These are phyloP conservation scores for Teunomyces lycoperdinae DNA, from an alignment of 805 yeast genomes.

Conservation along the genomic window DNA sequence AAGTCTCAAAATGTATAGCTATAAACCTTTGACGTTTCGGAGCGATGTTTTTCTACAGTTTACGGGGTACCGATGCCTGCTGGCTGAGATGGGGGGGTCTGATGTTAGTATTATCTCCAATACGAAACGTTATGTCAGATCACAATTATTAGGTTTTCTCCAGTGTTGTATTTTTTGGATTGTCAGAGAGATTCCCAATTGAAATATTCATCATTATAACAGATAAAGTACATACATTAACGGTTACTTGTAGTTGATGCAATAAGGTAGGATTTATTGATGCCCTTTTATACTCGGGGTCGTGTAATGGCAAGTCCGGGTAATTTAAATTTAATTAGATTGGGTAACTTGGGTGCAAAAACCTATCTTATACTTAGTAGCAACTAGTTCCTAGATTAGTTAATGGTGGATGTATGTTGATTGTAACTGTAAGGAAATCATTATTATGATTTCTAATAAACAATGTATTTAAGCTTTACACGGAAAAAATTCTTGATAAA, in stretches of 20 bases:
- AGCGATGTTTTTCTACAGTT: not conserved
- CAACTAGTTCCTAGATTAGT: not conserved
- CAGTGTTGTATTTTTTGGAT: conserved; percentile 14
- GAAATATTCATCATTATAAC: conserved; percentile 23
- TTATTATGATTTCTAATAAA: no score
- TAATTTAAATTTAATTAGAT: not conserved
- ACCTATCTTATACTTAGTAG: not conserved
- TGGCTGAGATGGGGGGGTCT: no score
- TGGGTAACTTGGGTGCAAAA: not conserved
- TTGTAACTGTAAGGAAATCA: no score
- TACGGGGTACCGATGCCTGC: not conserved
- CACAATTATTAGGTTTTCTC: conserved; percentile 22
- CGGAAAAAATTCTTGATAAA: not conserved
- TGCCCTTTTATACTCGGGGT: not conserved
- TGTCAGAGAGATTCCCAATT: conserved; percentile 40
- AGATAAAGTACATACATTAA: not conserved
- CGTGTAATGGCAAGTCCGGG: not conserved
- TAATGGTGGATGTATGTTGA: not conserved
- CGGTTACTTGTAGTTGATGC: not conserved
- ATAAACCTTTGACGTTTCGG: no score
- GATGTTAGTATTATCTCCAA: conserved; percentile 4
- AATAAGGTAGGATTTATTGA: not conserved
- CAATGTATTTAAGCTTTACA: no score
- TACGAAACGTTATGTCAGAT: conserved; percentile 11
- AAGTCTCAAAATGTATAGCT: no score